A percentile compares a stretch with the other conserved stretches of the same genome.
These are phyloP conservation scores for Starmerella riodocensis DNA, from an alignment of 805 yeast genomes.

Conservation along the genomic window DNA sequence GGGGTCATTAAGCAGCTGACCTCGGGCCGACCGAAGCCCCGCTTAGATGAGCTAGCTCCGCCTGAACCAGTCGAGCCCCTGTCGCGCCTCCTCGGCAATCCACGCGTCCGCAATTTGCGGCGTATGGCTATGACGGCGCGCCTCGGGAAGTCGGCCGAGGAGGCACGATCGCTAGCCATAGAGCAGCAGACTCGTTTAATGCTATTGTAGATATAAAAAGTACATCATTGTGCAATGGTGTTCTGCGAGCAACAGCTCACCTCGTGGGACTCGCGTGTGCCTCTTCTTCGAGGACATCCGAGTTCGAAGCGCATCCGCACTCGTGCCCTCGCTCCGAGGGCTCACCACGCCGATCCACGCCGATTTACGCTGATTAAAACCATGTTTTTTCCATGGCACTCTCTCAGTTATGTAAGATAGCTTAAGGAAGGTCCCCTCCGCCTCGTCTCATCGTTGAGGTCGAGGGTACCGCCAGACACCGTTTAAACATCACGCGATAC, in stretches of 20 bases:
- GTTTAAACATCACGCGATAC: no score
- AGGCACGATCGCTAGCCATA: background rate
- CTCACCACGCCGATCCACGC: no score
- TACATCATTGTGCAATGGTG: background rate
- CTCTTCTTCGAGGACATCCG: no score
- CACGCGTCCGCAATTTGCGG: background rate
- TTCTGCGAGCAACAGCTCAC: background rate
- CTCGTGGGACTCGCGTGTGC: no score
- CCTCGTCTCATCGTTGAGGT: no score
- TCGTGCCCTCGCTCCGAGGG: no score
- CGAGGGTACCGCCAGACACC: no score
- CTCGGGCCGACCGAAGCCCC: background rate
- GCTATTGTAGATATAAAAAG: background rate
- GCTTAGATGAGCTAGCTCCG: background rate
- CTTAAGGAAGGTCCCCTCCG: no score
- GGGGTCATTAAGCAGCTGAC: background rate
- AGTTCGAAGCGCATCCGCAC: no score
- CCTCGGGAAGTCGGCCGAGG: background rate
- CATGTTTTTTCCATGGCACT: no score
- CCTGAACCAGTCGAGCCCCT: background rate
- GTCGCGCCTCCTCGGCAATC: background rate
- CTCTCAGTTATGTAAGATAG: no score
- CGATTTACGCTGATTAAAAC: no score
- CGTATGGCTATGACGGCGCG: background rate
- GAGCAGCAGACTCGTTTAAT: conserved; percentile 1